Evolutionary conservation across 2,329 filamentous ascomycete genomes (phyloP), one percentile per base, ranked within the genome.

Genomic region (Corynespora cassiicola): DNA sequence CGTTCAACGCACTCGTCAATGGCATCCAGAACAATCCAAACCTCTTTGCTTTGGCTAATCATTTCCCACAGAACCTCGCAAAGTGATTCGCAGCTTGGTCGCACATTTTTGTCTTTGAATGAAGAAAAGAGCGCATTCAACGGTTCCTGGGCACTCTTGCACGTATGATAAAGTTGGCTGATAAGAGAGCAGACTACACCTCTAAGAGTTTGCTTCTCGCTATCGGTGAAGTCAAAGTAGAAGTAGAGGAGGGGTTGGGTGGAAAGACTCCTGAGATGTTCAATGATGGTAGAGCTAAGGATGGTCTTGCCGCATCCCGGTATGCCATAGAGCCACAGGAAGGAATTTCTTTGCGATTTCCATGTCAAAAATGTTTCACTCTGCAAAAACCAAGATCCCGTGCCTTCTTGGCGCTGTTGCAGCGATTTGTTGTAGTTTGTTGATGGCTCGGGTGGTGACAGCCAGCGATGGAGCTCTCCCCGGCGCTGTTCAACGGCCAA

Each of bases 291-390:
- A 6, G 60, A 66, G 28, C 53, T 56, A 4, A 71, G 52, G 35
- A 71, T 45, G 2, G 65, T 68, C 35, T 71, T 71, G 6, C 69
- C 69, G 32, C 65, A 70, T 19, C 68, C 68, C 2, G 65, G 51
- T 30, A 65, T 65, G 4, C 68, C 64, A 47, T 63, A 33, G 7
- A 70, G 49, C 65, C 66, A 70, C 2, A 69, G 36, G 32, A 62
- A 54, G 1, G 56, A 64, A 22, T 47, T 52, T 14, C 17, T 12
- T 9, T 42, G 30, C 1, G 21, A 47, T 31, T 58, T 65, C 66
- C 66, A 70, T 16, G 26, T 23, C 1, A 7, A 15, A 42, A 62
- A 68, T 10, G 24, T 15, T 4, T 39, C 6, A 25, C 52, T 46
- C 12, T 56, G 6, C n/a, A 69, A 39, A n/a, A 71, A 45, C 63